Base-by-base conservation (phyloP, 2,329 filamentous ascomycete species). In the Cordyceps cateniannulata region DNA sequence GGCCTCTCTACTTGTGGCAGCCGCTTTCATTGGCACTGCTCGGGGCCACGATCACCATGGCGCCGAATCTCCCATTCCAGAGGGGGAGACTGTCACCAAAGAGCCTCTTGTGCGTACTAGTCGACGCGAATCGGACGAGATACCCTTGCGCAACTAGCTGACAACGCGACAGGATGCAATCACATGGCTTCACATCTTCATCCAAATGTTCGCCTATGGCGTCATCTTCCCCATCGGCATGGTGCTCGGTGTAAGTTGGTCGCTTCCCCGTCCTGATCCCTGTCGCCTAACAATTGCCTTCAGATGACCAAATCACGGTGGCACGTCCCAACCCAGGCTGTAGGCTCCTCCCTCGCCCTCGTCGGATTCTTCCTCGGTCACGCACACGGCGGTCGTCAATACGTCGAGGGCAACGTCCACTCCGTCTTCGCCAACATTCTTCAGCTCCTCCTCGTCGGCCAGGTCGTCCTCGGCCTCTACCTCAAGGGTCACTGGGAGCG, bases 181-280 rank as follows among this genome's bases (percentile, higher is more conserved):
- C 69, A 76, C 99, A 84, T 99, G 95, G 95, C 81, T 88, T 67
- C 95, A 99, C 76, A 98, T 99, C 69, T 81, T 96, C 63, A 75
- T 96, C 50, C 93, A 96, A 81, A 88, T 87, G 72, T 70, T 95
- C 62, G 86, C 92, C 62, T 98, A 96, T 79, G 95, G 95, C 63
- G 81, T 99, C 67, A 84, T 98, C 62, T 98, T 96, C 70, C 95
- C 95, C 12, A 81, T 91, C 18, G 95, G 95, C 68, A 98, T 99
- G 93, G 92, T 98, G 47, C 79, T 97, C 20, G 93, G 93, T 62
- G 90, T 95, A 84, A 69, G 48, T 27, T 48, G 58, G 56, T 44
- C 55, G 27, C 27, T 24, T 49, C 53, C 57, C 40, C 20, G 52
- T 47, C 12, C 12, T 9, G 38, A 32, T 24, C 24, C 44, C 53